phyloP scores from a whole-genome alignment of 2,329 filamentous ascomycete genomes.

The Xylariaceae sp. region DNA sequence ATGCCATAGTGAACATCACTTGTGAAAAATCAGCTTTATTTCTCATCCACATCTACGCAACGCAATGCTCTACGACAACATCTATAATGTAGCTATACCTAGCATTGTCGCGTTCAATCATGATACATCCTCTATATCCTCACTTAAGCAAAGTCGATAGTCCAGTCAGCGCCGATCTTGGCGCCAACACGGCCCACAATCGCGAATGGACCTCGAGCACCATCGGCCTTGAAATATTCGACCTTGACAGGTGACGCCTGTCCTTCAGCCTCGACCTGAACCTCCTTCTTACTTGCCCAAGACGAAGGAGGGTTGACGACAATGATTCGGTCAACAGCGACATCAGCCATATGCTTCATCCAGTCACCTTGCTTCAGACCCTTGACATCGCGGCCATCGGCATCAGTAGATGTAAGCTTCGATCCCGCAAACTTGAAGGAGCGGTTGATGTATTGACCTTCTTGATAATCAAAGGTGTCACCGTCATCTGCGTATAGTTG shows the following conservation, averaged over 20 bases:
- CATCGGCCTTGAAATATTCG: constrained; percentile 53
- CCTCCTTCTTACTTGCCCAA: constrained; percentile 66
- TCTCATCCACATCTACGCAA: not conserved
- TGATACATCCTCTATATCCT: not conserved
- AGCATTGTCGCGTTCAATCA: not conserved
- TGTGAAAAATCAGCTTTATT: not conserved
- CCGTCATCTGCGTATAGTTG: constrained; percentile 91
- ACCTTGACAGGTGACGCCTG: constrained; percentile 57
- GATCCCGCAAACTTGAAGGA: constrained; percentile 65
- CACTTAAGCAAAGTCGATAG: constrained; percentile 36
- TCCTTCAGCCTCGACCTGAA: constrained; percentile 53
- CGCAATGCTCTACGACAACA: not conserved
- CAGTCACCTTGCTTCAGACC: constrained; percentile 68
- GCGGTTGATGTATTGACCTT: constrained; percentile 85
- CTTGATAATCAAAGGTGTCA: constrained; percentile 83
- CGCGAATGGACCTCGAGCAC: constrained; percentile 50
- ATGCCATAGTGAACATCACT: not conserved
- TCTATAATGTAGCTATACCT: not conserved
- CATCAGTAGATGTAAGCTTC: constrained; percentile 67
- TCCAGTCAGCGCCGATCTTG: constrained; percentile 55
- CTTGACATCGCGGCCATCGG: constrained; percentile 52
- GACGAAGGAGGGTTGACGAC: constrained; percentile 72
- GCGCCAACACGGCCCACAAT: constrained; percentile 51
- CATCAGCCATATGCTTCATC: constrained; percentile 73
- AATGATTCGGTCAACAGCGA: constrained; percentile 80